Percentiles rank a stretch among this genome's conserved stretches.
Conservation (phyloP, 768 basidiomycete genomes). For the Tulasnella sp. region DNA sequence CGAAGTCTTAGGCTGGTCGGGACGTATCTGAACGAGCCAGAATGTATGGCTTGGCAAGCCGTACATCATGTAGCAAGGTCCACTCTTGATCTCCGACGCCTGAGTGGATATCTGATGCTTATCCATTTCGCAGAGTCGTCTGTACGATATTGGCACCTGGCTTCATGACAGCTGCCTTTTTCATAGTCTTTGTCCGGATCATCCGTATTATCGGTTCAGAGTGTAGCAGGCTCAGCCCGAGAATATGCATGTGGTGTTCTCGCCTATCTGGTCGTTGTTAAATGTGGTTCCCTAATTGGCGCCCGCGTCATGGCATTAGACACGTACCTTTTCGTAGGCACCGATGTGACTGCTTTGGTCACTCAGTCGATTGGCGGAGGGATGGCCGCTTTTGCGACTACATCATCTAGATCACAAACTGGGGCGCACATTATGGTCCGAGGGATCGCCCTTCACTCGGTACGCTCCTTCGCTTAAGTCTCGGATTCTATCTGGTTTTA, state of each 20-base stretch:
- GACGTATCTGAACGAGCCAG: slow-evolving; percentile 7
- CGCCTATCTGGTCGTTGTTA: background rate
- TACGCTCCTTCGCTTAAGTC: background rate
- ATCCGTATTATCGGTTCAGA: background rate
- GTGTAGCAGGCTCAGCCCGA: slow-evolving; percentile 14
- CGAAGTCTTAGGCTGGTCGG: slow-evolving; percentile 13
- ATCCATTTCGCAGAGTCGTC: background rate
- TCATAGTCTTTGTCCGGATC: slow-evolving; percentile 12
- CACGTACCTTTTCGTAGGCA: background rate
- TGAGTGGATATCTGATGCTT: slow-evolving; percentile 7
- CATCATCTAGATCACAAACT: background rate
- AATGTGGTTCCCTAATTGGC: background rate
- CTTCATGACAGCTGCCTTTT: background rate
- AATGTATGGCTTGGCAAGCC: slow-evolving; percentile 2
- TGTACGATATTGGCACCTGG: too few species aligned
- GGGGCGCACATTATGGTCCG: slow-evolving; percentile 9
- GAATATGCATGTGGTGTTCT: background rate
- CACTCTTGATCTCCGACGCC: background rate
- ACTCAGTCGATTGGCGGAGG: slow-evolving; percentile 12
- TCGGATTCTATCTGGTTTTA: background rate
- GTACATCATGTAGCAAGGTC: slow-evolving; percentile 13
- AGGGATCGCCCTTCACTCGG: slow-evolving; percentile 16
- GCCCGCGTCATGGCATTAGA: background rate
- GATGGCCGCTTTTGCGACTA: slow-evolving; percentile 7
- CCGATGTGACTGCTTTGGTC: slow-evolving; percentile 6